Percentiles rank a stretch among this genome's conserved stretches.
These are phyloP conservation scores for Plasmopara muralis DNA, from an alignment of 352 stramenopile genomes.

Conservation along the genomic window DNA sequence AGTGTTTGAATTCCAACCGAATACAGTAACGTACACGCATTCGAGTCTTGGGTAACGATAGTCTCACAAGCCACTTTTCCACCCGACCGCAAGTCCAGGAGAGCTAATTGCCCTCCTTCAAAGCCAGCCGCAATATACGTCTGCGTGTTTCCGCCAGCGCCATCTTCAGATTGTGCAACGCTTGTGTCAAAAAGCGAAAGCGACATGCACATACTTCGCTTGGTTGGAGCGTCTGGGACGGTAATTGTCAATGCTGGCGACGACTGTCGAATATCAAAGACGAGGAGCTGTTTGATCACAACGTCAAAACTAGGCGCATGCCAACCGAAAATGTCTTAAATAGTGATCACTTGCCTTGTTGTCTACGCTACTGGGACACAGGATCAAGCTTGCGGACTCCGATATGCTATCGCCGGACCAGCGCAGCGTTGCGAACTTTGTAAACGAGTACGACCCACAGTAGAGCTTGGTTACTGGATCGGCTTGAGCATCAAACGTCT, in stretches of 20 bases:
- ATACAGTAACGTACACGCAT: constrained; percentile 38
- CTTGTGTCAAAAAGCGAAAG: constrained; percentile 31
- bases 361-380: constrained; percentile 37
- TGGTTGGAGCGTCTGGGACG: constrained; percentile 22
- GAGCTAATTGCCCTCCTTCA: constrained; percentile 61
- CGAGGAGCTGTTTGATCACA: constrained; percentile 24
- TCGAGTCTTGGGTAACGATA: constrained; percentile 35
- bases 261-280: constrained; percentile 38
- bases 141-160: constrained; percentile 12
- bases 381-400: constrained; percentile 22
- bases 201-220: constrained; percentile 48
- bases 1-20: background rate
- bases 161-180: constrained; percentile 11
- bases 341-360: constrained; percentile 21
- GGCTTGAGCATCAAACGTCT: constrained; percentile 13
- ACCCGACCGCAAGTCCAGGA: constrained; percentile 53
- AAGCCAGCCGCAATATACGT: constrained; percentile 56
- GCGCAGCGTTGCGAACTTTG: constrained; percentile 45
- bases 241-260: constrained; percentile 28
- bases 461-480: constrained; percentile 38
- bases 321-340: background rate
- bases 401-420: constrained; percentile 19
- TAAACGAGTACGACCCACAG: constrained; percentile 61
- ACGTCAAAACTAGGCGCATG: background rate
- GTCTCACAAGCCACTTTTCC: constrained; percentile 45